A percentile compares a stretch with the other conserved stretches of the same genome.
Evolutionary conservation across 768 basidiomycete species (phyloP).

Genomic region (Amanita molliuscula): DNA sequence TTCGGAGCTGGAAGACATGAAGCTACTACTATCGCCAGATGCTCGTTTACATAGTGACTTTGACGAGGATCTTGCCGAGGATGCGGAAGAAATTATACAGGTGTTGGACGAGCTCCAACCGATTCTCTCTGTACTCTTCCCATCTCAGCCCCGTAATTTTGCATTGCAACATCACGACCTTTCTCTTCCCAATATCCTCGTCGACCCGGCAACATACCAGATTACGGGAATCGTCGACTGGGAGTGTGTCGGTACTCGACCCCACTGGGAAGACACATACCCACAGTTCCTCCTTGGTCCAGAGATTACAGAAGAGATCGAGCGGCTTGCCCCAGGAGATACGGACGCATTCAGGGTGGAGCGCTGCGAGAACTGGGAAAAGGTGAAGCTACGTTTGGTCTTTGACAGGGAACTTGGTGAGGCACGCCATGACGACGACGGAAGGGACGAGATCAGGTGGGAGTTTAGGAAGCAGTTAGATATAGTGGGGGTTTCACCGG

Average conservation of each 20-base stretch:
- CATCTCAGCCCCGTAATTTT: constrained; percentile 4
- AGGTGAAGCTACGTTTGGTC: constrained; percentile 5
- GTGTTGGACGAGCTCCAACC: constrained; percentile 3
- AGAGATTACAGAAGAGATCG: constrained; percentile 4
- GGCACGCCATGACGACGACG: constrained; percentile 3
- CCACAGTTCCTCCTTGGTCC: constrained; percentile 7
- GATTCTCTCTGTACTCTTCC: constrained; percentile 2
- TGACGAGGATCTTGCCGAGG: constrained; percentile 3
- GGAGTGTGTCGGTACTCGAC: constrained; percentile 12
- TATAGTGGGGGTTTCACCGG: constrained; percentile 3
- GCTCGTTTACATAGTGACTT: constrained; percentile 5
- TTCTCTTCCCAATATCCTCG: constrained; percentile 11
- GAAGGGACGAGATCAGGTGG: constrained; percentile 4
- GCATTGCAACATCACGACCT: constrained; percentile 10
- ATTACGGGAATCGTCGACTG: constrained; percentile 14
- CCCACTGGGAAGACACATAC: constrained; percentile 10
- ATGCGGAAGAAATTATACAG: constrained; percentile 3
- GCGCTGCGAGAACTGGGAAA: constrained; percentile 8
- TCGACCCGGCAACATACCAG: constrained; percentile 9
- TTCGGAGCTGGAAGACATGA: constrained; percentile 7
- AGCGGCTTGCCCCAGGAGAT: constrained; percentile 4
- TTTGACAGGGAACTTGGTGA: constrained; percentile 7
- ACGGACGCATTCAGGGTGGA: constrained; percentile 2
- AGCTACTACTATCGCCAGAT: constrained; percentile 3
- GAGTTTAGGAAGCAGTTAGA: constrained; percentile 4